Conservation (phyloP, 75 land plant genomes). For the Selaginella moellendorffii region DNA sequence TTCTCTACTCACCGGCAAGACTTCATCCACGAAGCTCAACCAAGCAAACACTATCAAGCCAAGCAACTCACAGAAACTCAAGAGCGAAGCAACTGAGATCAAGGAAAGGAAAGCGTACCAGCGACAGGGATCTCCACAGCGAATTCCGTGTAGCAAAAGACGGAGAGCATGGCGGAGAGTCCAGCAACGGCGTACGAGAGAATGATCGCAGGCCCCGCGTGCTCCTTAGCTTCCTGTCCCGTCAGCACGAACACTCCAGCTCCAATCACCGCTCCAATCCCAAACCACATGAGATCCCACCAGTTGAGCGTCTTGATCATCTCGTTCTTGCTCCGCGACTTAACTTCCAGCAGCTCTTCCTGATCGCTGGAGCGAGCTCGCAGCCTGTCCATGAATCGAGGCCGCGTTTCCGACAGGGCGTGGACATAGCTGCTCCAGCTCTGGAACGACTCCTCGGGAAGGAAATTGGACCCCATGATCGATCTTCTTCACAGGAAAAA, state of each 20-base stretch:
- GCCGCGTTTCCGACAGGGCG: constrained; percentile 31
- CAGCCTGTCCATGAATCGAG: constrained; percentile 39
- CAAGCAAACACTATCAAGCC: too few relatives aligned
- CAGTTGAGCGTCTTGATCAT: constrained; percentile 53
- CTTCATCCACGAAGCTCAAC: too few relatives aligned
- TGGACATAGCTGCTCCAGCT: constrained; percentile 35
- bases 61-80: too few relatives aligned
- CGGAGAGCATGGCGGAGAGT: constrained; percentile 74
- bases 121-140: constrained; percentile 80
- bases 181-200: constrained; percentile 52
- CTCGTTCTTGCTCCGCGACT: constrained; percentile 26
- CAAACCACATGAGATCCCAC: constrained; percentile 89
- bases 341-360: constrained; percentile 28
- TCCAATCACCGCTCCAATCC: constrained; percentile 67
- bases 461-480: constrained; percentile 37
- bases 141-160: constrained; percentile 85
- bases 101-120: too few relatives aligned
- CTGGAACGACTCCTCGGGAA: constrained; percentile 64
- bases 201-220: constrained; percentile 62
- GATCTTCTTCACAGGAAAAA: constrained; percentile 22
- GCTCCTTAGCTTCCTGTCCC: constrained; percentile 44
- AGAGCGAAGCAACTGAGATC: too few relatives aligned
- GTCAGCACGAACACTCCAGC: constrained; percentile 81
- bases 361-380: constrained; percentile 31
- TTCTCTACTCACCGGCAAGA: too few relatives aligned